Base-by-base conservation (phyloP, 768 basidiomycete genomes). In the Lenzites betulinus region DNA sequence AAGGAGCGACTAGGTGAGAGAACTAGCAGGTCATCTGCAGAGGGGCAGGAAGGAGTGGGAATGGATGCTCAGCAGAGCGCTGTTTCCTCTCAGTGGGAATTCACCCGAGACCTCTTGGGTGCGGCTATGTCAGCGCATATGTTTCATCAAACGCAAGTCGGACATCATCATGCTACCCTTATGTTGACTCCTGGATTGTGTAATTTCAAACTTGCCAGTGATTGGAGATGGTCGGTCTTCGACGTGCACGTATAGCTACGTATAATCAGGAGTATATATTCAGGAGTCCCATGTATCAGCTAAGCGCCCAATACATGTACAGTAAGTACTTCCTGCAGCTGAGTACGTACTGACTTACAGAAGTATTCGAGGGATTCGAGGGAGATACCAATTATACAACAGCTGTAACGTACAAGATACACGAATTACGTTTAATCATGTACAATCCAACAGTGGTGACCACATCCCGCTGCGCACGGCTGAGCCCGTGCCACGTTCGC, bases 391-490 rank as follows among this genome's bases (percentile, higher is more conserved):
- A 5, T 11, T 13, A 49, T 49, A 23, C 8, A 41, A 51, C 56
- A 58, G 23, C 49, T 11, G 30, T 33, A 11, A 58, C 16, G 16
- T 23, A 41, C n/a, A 51, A 1, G 18, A 7, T 20, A 41, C 38
- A 28, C 26, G 38, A 41, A 16, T 9, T 43, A 26, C 6, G 36
- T n/a, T 20, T 58, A 58, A 22, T 67, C 60, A 22, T 54, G 42
- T 5, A 42, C 66, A 7, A 47, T 57, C 66, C 66, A 67, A 30
- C 91, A 93, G 64, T 81, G 81, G 74, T 93, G 92, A 0, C 92
- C 91, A 73, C 91, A 93, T 4, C 91, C 92, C 43, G 89, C 83
- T 15, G 89, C 88, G 73, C 92, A 93, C 0, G 78, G 80, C 69
- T 89, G 86, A 3, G 86, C 90, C 13, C 75, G 69, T 36, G 83